Percentiles rank a stretch among this genome's conserved stretches.
Evolutionary conservation across 228 moss, liverwort and hornwort genomes (phyloP).

Genomic region (Sphagnum magellanicum): DNA sequence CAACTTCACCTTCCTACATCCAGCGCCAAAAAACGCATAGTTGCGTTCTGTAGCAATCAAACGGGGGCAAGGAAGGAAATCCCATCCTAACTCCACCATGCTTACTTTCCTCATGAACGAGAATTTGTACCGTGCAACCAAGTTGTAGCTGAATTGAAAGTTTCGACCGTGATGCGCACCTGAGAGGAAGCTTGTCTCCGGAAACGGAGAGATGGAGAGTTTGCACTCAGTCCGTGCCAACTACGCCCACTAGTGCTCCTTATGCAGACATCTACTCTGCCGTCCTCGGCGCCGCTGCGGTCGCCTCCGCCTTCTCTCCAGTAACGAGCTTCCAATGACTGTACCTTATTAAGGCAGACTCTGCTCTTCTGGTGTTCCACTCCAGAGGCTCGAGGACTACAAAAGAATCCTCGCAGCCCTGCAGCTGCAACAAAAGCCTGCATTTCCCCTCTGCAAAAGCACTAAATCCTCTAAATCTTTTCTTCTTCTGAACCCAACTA

Average conservation of each 20-base stretch:
- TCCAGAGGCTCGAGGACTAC: background rate
- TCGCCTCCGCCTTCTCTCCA: background rate
- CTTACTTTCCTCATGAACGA: background rate
- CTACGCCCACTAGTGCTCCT: too few species aligned
- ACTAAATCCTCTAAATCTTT: too few species aligned
- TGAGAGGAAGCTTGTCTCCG: background rate
- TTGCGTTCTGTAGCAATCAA: background rate
- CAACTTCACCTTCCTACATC: conserved; percentile 27
- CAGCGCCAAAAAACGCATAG: background rate
- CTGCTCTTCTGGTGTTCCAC: background rate
- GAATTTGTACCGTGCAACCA: background rate
- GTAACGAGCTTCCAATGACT: background rate
- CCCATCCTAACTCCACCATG: background rate
- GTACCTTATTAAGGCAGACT: background rate
- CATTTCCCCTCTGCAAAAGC: background rate
- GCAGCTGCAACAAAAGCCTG: background rate
- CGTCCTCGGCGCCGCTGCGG: background rate
- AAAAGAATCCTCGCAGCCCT: background rate
- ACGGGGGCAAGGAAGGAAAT: too few species aligned
- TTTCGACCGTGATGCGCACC: background rate
- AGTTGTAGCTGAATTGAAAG: background rate
- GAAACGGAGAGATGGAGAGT: too few species aligned
- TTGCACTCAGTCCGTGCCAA: background rate
- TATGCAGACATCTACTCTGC: background rate
- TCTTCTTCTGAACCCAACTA: too few species aligned